Percentiles rank a stretch among this genome's conserved stretches.
Conservation (phyloP, 2,329 filamentous ascomycete genomes). For the Mycosphaerella sp. region DNA sequence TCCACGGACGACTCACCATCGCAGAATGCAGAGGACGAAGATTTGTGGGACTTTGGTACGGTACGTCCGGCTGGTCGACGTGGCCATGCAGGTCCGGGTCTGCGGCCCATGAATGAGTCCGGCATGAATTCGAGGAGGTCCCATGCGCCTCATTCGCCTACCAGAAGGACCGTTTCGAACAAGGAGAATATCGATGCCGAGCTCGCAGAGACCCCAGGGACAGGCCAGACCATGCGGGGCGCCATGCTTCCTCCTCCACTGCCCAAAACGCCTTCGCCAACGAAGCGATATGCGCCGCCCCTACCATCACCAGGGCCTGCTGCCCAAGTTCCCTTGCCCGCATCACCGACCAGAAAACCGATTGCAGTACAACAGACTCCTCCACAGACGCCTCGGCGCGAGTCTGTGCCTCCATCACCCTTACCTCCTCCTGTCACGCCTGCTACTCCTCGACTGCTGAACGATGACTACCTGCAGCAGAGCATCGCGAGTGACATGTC, state of each 20-base stretch:
- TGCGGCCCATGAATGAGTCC: conserved; percentile 71
- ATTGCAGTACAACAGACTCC: conserved; percentile 31
- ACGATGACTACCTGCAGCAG: conserved; percentile 45
- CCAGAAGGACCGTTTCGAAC: conserved; percentile 29
- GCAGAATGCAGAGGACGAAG: conserved; percentile 59
- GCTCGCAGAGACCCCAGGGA: conserved; percentile 32
- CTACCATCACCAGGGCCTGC: conserved; percentile 37
- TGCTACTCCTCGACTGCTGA: conserved; percentile 30
- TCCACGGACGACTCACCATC: conserved; percentile 42
- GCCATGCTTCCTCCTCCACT: conserved; percentile 34
- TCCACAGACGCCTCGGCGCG: conserved; percentile 26
- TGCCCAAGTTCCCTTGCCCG: conserved; percentile 41
- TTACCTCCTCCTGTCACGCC: conserved; percentile 31
- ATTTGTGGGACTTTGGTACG: conserved; percentile 98
- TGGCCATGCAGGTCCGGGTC: conserved; percentile 54
- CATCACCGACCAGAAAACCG: conserved; percentile 41
- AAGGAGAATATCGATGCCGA: conserved; percentile 31
- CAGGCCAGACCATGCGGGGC: conserved; percentile 14
- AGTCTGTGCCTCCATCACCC: conserved; percentile 29
- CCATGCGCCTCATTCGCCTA: conserved; percentile 37
- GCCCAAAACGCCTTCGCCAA: conserved; percentile 39
- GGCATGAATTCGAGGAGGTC: conserved; percentile 64
- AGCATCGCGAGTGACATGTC: conserved; percentile 43
- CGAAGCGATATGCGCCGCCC: conserved; percentile 32
- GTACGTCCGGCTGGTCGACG: conserved; percentile 64